phyloP scores from a whole-genome alignment of 2,329 filamentous ascomycete species.

The Ophiostoma pallidulum region DNA sequence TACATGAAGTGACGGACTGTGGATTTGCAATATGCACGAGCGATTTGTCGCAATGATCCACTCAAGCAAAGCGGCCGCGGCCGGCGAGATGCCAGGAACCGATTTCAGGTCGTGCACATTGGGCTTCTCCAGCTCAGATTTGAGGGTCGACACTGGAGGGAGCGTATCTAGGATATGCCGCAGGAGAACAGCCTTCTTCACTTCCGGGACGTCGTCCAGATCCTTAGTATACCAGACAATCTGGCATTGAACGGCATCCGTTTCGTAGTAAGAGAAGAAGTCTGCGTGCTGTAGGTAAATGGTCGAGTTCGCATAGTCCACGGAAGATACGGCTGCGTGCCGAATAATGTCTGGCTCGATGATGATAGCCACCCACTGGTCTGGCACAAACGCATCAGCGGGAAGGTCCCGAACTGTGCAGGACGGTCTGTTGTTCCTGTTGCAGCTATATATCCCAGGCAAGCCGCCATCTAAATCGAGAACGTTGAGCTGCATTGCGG shows the following conservation, averaged over 20 bases:
- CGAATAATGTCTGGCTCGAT: not conserved
- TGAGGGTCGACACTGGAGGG: constrained; percentile 53
- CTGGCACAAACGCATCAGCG: not conserved
- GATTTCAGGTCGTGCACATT: constrained; percentile 32
- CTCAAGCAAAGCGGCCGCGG: constrained; percentile 59
- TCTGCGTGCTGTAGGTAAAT: constrained; percentile 9
- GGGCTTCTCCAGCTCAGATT: constrained; percentile 33
- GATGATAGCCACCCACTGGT: constrained; percentile 12
- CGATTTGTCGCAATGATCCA: constrained; percentile 90
- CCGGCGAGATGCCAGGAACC: constrained; percentile 48
- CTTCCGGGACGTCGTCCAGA: constrained; percentile 43
- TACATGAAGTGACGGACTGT: constrained; percentile 24
- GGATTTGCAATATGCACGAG: constrained; percentile 74
- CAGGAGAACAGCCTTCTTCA: constrained; percentile 41
- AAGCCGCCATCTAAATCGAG: not conserved
- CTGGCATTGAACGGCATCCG: not conserved
- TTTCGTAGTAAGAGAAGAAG: not conserved
- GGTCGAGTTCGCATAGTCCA: constrained; percentile 17
- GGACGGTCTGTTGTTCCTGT: not conserved
- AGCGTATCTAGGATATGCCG: constrained; percentile 46
- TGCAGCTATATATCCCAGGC: constrained; percentile 24
- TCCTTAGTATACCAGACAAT: constrained; percentile 26
- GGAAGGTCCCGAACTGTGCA: not conserved
- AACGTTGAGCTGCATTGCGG: not conserved
- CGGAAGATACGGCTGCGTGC: not conserved